A percentile compares a stretch with the other conserved stretches of the same genome.
Evolutionary conservation across 2,329 filamentous ascomycete species (phyloP).

Genomic region (Alternaria conjuncta): DNA sequence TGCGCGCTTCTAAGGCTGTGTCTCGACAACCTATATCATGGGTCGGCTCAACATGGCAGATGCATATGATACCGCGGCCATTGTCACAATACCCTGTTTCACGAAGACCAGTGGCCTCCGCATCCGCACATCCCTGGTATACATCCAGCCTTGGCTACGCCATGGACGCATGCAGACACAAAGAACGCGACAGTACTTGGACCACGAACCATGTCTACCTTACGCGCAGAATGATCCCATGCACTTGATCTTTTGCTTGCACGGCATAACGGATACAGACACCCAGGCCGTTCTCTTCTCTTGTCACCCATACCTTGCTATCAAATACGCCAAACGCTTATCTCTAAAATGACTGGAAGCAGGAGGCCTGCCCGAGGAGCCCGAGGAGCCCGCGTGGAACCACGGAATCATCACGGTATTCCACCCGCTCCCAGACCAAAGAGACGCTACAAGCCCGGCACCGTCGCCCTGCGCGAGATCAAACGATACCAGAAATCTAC

Average conservation of each 20-base stretch:
- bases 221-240: neutral
- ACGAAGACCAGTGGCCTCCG: neutral
- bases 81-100: neutral
- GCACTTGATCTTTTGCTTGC: neutral
- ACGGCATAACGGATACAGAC: neutral
- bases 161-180: neutral
- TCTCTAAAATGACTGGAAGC: neutral
- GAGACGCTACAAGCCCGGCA: constrained; percentile 63
- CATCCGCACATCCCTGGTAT: neutral
- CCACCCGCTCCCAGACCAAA: constrained; percentile 38
- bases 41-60: neutral
- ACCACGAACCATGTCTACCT: neutral
- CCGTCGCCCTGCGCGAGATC: constrained; percentile 97
- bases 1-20: neutral
- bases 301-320: neutral
- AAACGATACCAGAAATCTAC: constrained; percentile 98
- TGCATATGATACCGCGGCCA: neutral
- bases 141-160: neutral
- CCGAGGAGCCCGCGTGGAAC: neutral
- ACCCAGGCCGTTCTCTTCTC: neutral
- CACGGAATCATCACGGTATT: neutral
- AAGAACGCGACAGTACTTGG: neutral
- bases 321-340: neutral
- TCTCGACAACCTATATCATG: neutral
- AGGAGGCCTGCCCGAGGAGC: neutral